A percentile compares a stretch with the other conserved stretches of the same genome.
These are phyloP conservation scores for Phaeodactylum tricornutum DNA, from an alignment of 108 stramenopile genomes.

Conservation along the genomic window DNA sequence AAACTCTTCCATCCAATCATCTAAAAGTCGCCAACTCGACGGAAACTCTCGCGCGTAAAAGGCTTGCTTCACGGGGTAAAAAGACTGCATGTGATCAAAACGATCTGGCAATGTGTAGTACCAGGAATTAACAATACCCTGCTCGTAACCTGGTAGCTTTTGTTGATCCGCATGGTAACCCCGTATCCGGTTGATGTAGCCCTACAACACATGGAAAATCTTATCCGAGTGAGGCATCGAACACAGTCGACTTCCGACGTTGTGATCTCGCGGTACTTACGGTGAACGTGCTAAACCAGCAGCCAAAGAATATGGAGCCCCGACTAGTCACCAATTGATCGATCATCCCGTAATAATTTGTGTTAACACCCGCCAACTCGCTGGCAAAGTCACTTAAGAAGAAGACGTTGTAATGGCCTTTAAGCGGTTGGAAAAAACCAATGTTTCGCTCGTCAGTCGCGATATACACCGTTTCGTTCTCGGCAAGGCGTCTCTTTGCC, in stretches of 20 bases:
- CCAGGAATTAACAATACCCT: constrained; percentile 40
- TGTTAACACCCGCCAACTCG: constrained; percentile 16
- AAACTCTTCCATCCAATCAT: no score
- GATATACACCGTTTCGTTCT: constrained; percentile 56
- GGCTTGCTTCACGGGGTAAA: constrained; percentile 45
- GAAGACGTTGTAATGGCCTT: constrained; percentile 52
- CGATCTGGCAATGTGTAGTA: constrained; percentile 29
- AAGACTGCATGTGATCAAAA: constrained; percentile 25
- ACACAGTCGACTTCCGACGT: no score
- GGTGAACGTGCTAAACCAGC: constrained; percentile 61
- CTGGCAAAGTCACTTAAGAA: constrained; percentile 71
- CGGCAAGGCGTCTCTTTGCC: constrained; percentile 32
- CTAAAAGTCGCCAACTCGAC: constrained; percentile 75
- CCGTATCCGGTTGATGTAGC: constrained; percentile 73
- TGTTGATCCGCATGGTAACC: constrained; percentile 55
- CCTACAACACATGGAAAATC: no score
- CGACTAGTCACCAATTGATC: constrained; percentile 79
- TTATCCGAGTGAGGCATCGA: no score
- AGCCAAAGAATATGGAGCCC: constrained; percentile 63
- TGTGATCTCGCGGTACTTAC: no score
- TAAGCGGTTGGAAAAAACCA: constrained; percentile 62
- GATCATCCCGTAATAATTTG: constrained; percentile 67
- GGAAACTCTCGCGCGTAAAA: constrained; percentile 84
- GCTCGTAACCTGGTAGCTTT: constrained; percentile 38
- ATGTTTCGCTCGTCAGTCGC: constrained; percentile 84